phyloP scores from a whole-genome alignment of 345 rosid species.

The Moricandia moricandioides region DNA sequence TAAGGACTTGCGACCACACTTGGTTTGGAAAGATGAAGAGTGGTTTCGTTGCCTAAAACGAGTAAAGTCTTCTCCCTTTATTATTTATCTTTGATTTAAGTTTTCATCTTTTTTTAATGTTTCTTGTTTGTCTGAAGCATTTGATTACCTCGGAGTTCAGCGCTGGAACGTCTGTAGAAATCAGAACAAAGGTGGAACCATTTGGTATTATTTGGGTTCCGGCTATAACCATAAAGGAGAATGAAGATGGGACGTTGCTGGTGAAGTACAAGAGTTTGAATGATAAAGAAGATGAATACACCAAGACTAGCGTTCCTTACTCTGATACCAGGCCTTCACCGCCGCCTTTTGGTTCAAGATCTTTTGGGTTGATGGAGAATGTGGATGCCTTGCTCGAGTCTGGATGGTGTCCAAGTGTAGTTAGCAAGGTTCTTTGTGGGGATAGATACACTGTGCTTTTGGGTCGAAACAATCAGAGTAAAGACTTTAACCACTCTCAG shows the following conservation, averaged over 20 bases:
- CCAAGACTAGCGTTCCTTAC: neutral
- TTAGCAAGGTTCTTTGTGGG: constrained; percentile 48
- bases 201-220: constrained; percentile 55
- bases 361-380: constrained; percentile 48
- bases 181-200: constrained; percentile 28
- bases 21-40: constrained; percentile 42
- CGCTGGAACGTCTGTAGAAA: constrained; percentile 52
- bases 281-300: constrained; percentile 32
- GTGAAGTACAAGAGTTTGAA: constrained; percentile 38
- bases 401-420: constrained; percentile 60
- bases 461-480: constrained; percentile 42
- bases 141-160: constrained; percentile 42
- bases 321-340: constrained; percentile 48
- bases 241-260: constrained; percentile 37
- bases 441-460: constrained; percentile 47
- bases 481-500: constrained; percentile 35
- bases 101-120: neutral
- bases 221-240: constrained; percentile 52
- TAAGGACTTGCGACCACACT: constrained; percentile 47
- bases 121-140: constrained; percentile 44
- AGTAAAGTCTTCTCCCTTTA: constrained; percentile 3
- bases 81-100: neutral
- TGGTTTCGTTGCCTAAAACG: constrained; percentile 19
- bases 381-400: constrained; percentile 42
- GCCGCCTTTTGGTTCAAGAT: constrained; percentile 36